phyloP scores from a whole-genome alignment of 495 filamentous ascomycete species.

The Xylaria longipes region DNA sequence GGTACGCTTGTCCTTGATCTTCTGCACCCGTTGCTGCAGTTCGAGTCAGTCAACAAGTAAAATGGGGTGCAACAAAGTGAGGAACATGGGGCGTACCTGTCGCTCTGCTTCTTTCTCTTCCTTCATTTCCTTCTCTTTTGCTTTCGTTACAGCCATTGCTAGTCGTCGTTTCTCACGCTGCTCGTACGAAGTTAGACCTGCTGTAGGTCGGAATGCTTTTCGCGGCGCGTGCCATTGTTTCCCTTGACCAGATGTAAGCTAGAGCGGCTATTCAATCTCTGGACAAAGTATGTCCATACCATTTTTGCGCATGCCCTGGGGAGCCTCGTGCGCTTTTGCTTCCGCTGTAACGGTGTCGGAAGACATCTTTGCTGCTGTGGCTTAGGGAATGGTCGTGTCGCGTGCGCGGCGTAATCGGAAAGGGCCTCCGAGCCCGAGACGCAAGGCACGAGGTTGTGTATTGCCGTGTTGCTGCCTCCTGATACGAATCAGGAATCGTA shows the following conservation, averaged over 20 bases:
- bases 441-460: neutral
- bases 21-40: conserved; percentile 71
- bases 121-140: conserved; percentile 92
- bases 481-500: neutral
- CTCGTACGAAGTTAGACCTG: conserved; percentile 77
- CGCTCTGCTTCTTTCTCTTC: conserved; percentile 89
- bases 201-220: conserved; percentile 84
- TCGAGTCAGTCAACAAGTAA: conserved; percentile 14
- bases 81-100: conserved; percentile 61
- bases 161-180: conserved; percentile 71
- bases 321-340: conserved; percentile 34
- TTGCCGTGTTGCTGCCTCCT: neutral
- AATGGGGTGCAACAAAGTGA: neutral
- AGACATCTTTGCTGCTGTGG: conserved; percentile 29
- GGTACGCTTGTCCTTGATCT: conserved; percentile 80
- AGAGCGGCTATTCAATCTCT: conserved; percentile 11
- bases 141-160: conserved; percentile 75
- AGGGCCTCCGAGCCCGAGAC: neutral
- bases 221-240: conserved; percentile 91
- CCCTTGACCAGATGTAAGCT: conserved; percentile 58
- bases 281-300: conserved; percentile 48
- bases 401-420: neutral
- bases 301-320: conserved; percentile 69
- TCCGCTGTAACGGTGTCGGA: conserved; percentile 9
- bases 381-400: neutral